A percentile compares a stretch with the other conserved stretches of the same genome.
These are phyloP conservation scores for Chytridium lagenaria DNA, from an alignment of 371 early-diverging fungal genomes.

Conservation along the genomic window DNA sequence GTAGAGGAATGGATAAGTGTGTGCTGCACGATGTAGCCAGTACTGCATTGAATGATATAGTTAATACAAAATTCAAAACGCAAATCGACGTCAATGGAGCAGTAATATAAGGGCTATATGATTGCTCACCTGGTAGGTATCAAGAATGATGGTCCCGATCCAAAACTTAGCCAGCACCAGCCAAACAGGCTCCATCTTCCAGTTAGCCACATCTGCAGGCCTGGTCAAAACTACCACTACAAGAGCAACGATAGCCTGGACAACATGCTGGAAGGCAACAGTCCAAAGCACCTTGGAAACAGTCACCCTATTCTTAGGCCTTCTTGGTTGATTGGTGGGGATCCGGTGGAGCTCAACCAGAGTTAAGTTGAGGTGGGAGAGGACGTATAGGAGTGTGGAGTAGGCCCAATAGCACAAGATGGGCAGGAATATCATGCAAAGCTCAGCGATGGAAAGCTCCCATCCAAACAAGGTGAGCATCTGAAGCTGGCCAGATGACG, in stretches of 20 bases:
- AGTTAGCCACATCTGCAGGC: conserved; percentile 29
- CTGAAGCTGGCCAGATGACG: not conserved
- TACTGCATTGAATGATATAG: conserved; percentile 60
- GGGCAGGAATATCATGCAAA: conserved; percentile 61
- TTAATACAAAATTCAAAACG: conserved; percentile 25
- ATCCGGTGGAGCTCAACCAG: conserved; percentile 76
- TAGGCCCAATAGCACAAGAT: conserved; percentile 73
- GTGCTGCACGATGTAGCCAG: conserved; percentile 78
- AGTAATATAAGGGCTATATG: not conserved
- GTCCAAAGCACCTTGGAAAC: conserved; percentile 42
- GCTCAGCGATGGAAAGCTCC: conserved; percentile 7
- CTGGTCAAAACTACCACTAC: conserved; percentile 38
- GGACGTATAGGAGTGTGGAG: conserved; percentile 66
- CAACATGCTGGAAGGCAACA: conserved; percentile 47
- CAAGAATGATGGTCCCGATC: conserved; percentile 52
- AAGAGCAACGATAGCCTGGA: conserved; percentile 45
- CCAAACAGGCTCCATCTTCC: conserved; percentile 38
- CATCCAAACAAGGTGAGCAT: not conserved
- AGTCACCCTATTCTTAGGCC: conserved; percentile 70
- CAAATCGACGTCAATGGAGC: conserved; percentile 18
- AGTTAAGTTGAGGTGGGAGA: conserved; percentile 64
- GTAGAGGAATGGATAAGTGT: conserved; percentile 72
- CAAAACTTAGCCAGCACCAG: conserved; percentile 51
- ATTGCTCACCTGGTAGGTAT: conserved; percentile 51
- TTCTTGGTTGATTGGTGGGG: conserved; percentile 66